Evolutionary conservation across 331 rosid genomes (phyloP).

Genomic region (Telfairia occidentalis): DNA sequence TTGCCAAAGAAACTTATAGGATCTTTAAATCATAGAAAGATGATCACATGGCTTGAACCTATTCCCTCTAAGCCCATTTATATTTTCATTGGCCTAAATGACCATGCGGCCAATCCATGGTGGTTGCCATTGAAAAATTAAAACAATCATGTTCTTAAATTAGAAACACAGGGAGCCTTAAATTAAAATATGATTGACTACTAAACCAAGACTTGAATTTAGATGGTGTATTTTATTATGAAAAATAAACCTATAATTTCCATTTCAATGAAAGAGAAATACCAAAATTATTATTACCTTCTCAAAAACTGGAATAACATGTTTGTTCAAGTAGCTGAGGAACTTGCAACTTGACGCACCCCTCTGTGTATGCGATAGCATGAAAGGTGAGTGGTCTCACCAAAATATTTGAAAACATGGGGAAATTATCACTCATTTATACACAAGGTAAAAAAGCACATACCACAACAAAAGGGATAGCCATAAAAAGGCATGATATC

Average conservation of each 20-base stretch:
- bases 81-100: background rate
- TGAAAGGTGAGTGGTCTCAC: background rate
- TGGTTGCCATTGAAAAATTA: background rate
- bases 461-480: conserved; percentile 91
- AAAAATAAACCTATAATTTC: background rate
- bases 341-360: conserved; percentile 95
- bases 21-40: background rate
- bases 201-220: background rate
- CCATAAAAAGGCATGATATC: conserved; percentile 88
- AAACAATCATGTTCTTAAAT: background rate
- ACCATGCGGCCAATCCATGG: background rate
- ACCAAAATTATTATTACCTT: conserved; percentile 44
- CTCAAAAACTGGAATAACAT: conserved; percentile 78
- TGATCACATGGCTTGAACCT: background rate
- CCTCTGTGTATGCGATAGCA: conserved; percentile 38
- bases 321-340: conserved; percentile 63
- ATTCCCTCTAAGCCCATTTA: background rate
- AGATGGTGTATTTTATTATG: background rate
- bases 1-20: background rate
- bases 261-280: background rate
- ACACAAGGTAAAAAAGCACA: conserved; percentile 10
- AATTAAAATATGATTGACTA: background rate
- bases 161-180: background rate
- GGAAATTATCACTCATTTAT: background rate
- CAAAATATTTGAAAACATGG: conserved; percentile 2